These are phyloP conservation scores for Fraxinus nigra DNA, from an alignment of 305 asterid species.

Conservation along the genomic window DNA sequence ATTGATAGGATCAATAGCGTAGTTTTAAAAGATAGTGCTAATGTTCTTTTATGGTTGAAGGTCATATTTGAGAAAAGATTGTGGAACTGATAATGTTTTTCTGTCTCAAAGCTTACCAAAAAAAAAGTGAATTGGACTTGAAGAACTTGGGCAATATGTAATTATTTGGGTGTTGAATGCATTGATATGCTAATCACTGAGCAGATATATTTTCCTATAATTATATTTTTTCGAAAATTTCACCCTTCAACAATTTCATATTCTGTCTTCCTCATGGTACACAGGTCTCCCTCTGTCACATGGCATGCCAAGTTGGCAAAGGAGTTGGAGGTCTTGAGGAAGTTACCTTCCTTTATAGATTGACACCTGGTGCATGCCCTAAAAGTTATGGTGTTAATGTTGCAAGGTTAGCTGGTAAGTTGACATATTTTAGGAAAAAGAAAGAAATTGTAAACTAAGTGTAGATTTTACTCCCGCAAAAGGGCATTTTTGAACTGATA, in stretches of 20 bases:
- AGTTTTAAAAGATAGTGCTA: neutral
- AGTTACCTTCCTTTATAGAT: slow-evolving; percentile 86
- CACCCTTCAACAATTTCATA: neutral
- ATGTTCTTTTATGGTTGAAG: neutral
- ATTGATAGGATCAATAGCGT: neutral
- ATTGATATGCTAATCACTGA: neutral
- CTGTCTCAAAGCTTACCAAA: neutral
- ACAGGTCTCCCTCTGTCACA: slow-evolving; percentile 86
- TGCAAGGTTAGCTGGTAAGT: slow-evolving; percentile 88
- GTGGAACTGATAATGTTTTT: neutral
- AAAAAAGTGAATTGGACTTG: neutral
- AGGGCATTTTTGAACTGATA: neutral
- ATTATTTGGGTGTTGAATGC: neutral
- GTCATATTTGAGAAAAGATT: neutral
- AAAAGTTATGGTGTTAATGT: slow-evolving; percentile 96
- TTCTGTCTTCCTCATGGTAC: slow-evolving; percentile 18
- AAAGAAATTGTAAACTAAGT: neutral
- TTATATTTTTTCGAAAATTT: neutral
- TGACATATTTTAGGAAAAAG: neutral
- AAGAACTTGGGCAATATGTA: neutral
- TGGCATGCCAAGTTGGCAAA: slow-evolving; percentile 88
- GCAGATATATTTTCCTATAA: neutral
- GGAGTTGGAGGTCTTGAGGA: slow-evolving; percentile 74
- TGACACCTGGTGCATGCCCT: slow-evolving; percentile 91
- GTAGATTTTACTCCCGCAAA: neutral